These are phyloP conservation scores for Carex arenaria DNA, from an alignment of 202 grass and related monocot genomes.

Conservation along the genomic window DNA sequence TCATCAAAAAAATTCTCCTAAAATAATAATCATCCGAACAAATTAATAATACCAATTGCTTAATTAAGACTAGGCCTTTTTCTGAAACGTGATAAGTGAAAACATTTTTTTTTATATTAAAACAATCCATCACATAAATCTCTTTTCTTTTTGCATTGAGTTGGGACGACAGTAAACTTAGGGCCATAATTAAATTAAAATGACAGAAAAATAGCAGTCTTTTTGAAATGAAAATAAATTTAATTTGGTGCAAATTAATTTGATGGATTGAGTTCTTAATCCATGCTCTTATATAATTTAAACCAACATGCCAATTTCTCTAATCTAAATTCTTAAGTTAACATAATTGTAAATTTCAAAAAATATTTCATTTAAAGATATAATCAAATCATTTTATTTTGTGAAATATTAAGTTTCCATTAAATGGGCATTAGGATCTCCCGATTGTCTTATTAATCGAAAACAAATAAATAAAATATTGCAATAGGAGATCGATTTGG, in stretches of 20 bases:
- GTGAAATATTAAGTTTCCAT: not conserved
- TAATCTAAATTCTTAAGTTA: not conserved
- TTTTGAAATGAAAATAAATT: not conserved
- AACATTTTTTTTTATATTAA: too few species aligned
- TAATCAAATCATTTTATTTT: not conserved
- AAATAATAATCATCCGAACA: too few species aligned
- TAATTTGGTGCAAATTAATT: not conserved
- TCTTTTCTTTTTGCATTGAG: too few species aligned
- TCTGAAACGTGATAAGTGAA: too few species aligned
- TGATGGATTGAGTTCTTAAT: not conserved
- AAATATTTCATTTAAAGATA: not conserved
- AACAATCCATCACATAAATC: too few species aligned
- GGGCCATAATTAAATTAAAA: not conserved
- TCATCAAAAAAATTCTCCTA: too few species aligned
- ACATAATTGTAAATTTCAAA: not conserved
- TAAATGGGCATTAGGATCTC: not conserved
- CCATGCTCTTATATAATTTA: not conserved
- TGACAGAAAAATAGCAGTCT: not conserved
- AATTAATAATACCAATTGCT: too few species aligned
- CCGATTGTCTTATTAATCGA: too few species aligned
- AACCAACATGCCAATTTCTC: not conserved
- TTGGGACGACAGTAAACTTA: not conserved
- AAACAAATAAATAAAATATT: too few species aligned
- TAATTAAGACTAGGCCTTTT: too few species aligned
- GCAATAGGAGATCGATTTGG: too few species aligned